Conservation (phyloP, 257 asterid species). For the Solanum sitiens region DNA sequence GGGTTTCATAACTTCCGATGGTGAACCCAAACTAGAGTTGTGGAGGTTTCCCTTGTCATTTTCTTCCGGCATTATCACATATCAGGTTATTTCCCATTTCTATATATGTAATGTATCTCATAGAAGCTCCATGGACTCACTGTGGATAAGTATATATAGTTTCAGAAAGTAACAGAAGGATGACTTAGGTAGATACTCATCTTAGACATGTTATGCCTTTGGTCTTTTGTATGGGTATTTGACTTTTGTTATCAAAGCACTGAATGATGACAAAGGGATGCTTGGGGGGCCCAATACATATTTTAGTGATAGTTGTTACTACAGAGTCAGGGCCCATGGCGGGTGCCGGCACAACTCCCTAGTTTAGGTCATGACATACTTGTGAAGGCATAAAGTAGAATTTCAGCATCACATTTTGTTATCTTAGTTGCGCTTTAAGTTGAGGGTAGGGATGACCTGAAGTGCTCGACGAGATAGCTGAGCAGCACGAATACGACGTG, state of each 20-base stretch:
- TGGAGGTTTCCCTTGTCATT: not conserved
- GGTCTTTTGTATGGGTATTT: not conserved
- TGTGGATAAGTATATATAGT: not conserved
- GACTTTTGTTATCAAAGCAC: not conserved
- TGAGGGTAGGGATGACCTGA: slow-evolving; percentile 39
- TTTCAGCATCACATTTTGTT: not conserved
- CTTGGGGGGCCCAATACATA: not conserved
- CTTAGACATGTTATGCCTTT: not conserved
- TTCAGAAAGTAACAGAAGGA: not conserved
- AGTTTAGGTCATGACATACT: not conserved
- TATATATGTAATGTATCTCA: not conserved
- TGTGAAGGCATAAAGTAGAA: not conserved
- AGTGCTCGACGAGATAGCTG: slow-evolving; percentile 91
- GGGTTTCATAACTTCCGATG: not conserved
- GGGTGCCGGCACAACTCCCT: not conserved
- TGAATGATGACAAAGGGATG: not conserved
- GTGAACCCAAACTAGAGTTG: not conserved
- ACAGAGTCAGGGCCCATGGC: not conserved
- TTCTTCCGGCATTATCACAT: not conserved
- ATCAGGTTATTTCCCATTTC: not conserved
- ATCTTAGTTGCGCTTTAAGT: not conserved
- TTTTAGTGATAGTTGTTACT: not conserved
- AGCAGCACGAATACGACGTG: slow-evolving; percentile 85
- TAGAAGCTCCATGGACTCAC: not conserved
- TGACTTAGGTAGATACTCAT: not conserved